phyloP scores from a whole-genome alignment of 2,329 filamentous ascomycete genomes.

The Aspergillus transmontanensis region DNA sequence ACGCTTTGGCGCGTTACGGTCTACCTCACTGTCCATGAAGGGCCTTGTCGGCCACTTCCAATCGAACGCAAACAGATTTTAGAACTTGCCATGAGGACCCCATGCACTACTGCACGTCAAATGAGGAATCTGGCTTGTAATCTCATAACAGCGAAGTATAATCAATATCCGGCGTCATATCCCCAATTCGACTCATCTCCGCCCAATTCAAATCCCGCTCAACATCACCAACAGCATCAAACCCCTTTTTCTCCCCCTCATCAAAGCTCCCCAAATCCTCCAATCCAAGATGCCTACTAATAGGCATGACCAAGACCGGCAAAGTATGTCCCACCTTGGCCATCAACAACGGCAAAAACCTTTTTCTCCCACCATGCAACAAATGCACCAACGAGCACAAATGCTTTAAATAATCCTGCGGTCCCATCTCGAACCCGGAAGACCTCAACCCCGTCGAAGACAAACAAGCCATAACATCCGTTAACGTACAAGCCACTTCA shows the following conservation, averaged over 20 bases:
- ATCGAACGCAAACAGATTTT: no score
- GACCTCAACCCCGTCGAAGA: constrained; percentile 62
- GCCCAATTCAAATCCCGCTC: constrained; percentile 22
- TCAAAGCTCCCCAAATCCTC: not conserved
- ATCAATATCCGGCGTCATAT: constrained; percentile 23
- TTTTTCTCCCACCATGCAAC: constrained; percentile 73
- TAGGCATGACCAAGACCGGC: constrained; percentile 43
- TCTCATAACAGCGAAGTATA: constrained; percentile 16
- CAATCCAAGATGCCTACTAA: constrained; percentile 25
- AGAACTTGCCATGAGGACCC: no score
- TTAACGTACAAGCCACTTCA: constrained; percentile 72
- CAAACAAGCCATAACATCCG: constrained; percentile 69
- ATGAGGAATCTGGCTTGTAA: no score
- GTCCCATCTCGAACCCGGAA: constrained; percentile 65
- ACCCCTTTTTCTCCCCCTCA: not conserved
- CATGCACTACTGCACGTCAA: no score
- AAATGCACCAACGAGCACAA: constrained; percentile 68
- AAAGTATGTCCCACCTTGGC: constrained; percentile 74
- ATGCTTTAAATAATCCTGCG: constrained; percentile 72
- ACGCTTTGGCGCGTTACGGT: no score
- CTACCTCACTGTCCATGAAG: no score
- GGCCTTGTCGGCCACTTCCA: no score
- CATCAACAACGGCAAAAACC: constrained; percentile 75
- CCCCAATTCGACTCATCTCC: constrained; percentile 25
- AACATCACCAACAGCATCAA: not conserved